Conservation (phyloP, 164 flowering plant species). For the Macadamia integrifolia region DNA sequence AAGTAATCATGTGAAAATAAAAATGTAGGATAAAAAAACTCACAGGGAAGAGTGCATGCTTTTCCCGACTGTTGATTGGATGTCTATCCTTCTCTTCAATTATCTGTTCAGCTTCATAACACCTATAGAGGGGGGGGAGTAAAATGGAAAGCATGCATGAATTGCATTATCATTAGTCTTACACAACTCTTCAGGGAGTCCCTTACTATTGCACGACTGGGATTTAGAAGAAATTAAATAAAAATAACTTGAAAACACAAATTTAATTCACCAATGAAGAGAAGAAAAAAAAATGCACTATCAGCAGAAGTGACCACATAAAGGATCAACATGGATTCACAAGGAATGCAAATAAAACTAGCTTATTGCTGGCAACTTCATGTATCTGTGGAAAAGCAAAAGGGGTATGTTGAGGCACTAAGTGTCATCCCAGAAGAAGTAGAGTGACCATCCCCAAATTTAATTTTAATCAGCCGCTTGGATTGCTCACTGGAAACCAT, state of each 20-base stretch:
- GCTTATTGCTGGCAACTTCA: no score
- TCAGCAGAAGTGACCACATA: no score
- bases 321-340: no score
- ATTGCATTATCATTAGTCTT: background rate
- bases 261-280: no score
- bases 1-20: background rate
- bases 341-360: no score
- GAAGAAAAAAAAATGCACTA: no score
- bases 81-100: conserved; percentile 85
- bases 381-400: no score
- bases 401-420: no score
- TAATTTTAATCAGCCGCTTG: no score
- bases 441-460: no score
- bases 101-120: conserved; percentile 74
- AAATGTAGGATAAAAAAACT: conserved; percentile 21
- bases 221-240: background rate
- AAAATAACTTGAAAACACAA: background rate
- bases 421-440: no score
- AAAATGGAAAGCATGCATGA: background rate
- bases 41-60: conserved; percentile 61
- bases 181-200: background rate
- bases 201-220: background rate
- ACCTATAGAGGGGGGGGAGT: conserved; percentile 36
- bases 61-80: conserved; percentile 79
- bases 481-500: no score